Base-by-base conservation (phyloP, 371 early-diverging fungal species). In the Zychaea mexicana region DNA sequence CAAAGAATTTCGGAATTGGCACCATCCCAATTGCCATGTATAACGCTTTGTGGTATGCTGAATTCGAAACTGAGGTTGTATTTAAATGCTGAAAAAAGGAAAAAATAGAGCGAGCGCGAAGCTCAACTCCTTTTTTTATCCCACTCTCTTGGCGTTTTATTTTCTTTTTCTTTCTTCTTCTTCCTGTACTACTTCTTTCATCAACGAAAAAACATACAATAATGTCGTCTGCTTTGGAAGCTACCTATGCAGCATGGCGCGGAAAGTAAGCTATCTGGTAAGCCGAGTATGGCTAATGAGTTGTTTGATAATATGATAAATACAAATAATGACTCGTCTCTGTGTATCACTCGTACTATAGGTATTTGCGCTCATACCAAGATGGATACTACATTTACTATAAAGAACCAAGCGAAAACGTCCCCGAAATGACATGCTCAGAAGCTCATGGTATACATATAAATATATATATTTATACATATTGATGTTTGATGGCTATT, bases 371-470 rank as follows among this genome's bases (percentile, higher is more conserved):
- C 38, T 36, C 75, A 12, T 79, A 79, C 61, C 70, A 68, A 12
- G 80, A 78, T 55, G 78, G 78, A 2, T 64, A 61, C 28, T 83
- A 79, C 55, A 61, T 83, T 27, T 83, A 76, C 60, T 83, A 83
- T 57, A 83, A 83, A 56, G 83, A 79, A 49, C 70, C 60, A 9
- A 78, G 61, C 17, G 83, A 83, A 33, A 66, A 68, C 2, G 36
- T 69, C 1, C 52, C 66, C 22, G 83, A 77, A 53, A 73, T 78
- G 73, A 83, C 83, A 17, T 79, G 80, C 42, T 78, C 78, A 3
- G 83, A 83, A 67, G 83, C 83, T 15, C 83, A 83, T 65, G 83
- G 83, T 83, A 69, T 31, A 53, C 6, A 38, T 30, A 33, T 1
- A 17, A 5, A 6, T 24, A 15, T 45, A 19, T 45, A 28, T 10